Evolutionary conservation across 345 rosid genomes (phyloP), one percentile per base, ranked within the genome.

Genomic region (Dipteronia dyeriana): DNA sequence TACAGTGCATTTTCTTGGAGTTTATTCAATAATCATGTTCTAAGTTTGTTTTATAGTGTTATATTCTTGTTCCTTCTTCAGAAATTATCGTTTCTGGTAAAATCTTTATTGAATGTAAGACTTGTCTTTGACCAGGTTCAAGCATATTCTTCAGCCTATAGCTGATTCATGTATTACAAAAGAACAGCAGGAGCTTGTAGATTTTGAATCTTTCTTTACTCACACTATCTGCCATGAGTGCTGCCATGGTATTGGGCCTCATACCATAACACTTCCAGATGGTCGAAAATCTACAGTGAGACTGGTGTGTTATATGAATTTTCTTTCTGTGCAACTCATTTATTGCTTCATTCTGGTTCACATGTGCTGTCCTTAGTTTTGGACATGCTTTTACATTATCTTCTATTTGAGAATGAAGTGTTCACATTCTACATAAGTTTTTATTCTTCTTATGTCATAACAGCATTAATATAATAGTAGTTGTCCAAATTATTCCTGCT

Each of bases 181-280:
- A 77, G 96, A 93, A 83, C 99, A 95, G 78, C 73, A 75, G 54
- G 85, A 79, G 74, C 91, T 91, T 68, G 97, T 95, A 57, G 99
- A 95, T 86, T 95, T 95, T 83, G 97, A 90, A 66, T 95, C 99
- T 80, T 95, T 93, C 88, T 95, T 95, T 77, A 93, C 98, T 65
- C 98, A 93, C 82, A 91, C 88, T 29, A 90, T 93, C 76, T 95
- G 98, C 84, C 99, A 95, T 79, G 99, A 95, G 74, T 93, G 98
- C 84, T 91, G 94, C 86, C 98, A 95, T 83, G 99, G 98, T 31
- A 93, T 95, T 82, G 98, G 99, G 45, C 97, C 99, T 31, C 99
- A 95, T 85, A 87, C 91, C 56, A 93, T 95, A 60, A 91, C 82
- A 54, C 99, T 93, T 79, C 99, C 99, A 45, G 84, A 86, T 86